Evolutionary conservation across 164 flowering plant genomes (phyloP), one percentile per base, ranked within the genome.

Genomic region (Vitis rupestris): DNA sequence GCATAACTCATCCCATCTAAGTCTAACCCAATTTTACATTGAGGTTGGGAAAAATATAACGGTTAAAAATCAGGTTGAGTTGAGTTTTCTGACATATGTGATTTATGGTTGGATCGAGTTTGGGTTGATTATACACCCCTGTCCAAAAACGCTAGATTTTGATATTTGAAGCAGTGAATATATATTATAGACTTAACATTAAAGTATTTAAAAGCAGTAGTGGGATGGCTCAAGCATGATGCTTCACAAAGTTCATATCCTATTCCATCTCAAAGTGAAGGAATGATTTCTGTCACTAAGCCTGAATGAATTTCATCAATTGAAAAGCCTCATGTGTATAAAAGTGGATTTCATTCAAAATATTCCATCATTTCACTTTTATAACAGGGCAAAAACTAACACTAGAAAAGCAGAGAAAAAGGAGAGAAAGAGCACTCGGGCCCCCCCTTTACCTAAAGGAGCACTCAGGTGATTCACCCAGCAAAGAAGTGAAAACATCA

Each of bases 391-490:
- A 23, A 2, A 47, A 48, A 63, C 11, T 48, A 48, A 47, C 10
- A 57, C 10, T 13, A 57, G 29, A 16, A 48, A 47, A 48, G 50
- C 17, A 63, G 13, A 63, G 19, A 19, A 63, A 63, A 62, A 23
- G 27, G 2, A 63, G 13, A 63, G 19, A 11, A 63, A 63, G 37
- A 62, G 19, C 29, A 57, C 27, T 9, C 0, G 19, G 59, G 14
- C 16, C 59, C 59, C 59, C 59, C 11, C 59, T 17, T n/a, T 57
- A 57, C 59, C 59, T 57, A 57, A 57, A 57, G 15, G 29, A 37
- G 27, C 59, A 57, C 59, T 57, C 59, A 57, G 9, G 59, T n/a
- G 17, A 57, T 19, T 57, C 59, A 57, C 59, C 29, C 16, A 57
- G 59, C 59, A 57, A 23, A 16, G 16, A n/a, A 8, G 59, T 57